Conservation (phyloP, 306 rosid species). For the Corylus avellana region DNA sequence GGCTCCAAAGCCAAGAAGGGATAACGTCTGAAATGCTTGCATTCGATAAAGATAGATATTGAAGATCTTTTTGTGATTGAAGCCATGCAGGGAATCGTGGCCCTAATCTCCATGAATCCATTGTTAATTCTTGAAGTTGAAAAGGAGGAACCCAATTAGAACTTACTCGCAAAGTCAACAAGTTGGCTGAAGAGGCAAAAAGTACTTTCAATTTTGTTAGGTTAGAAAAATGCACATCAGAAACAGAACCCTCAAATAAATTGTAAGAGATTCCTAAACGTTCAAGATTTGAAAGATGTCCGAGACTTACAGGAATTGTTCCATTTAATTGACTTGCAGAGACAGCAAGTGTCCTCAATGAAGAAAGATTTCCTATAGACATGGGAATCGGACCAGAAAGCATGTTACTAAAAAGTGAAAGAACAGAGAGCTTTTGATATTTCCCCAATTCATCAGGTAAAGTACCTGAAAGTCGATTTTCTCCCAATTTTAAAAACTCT, state of each 20-base stretch:
- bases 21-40: not conserved
- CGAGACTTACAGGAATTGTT: slow-evolving; percentile 11
- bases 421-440: not conserved
- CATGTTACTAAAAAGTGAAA: not conserved
- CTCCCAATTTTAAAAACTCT: not conserved
- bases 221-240: slow-evolving; percentile 12
- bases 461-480: not conserved
- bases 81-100: not conserved
- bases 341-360: no score
- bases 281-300: slow-evolving; percentile 15
- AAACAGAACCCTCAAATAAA: slow-evolving; percentile 29
- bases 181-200: not conserved
- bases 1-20: not conserved
- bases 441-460: slow-evolving; percentile 16
- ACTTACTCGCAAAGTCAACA: not conserved
- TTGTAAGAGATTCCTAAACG: not conserved
- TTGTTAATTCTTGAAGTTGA: not conserved
- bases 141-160: not conserved
- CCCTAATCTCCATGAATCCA: not conserved
- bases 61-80: not conserved
- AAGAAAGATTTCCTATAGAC: no score
- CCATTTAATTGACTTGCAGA: not conserved
- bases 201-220: not conserved
- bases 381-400: not conserved
- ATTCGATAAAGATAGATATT: no score